A percentile compares a stretch with the other conserved stretches of the same genome.
Conservation (phyloP, 257 asterid species). For the Penstemon newberryi region DNA sequence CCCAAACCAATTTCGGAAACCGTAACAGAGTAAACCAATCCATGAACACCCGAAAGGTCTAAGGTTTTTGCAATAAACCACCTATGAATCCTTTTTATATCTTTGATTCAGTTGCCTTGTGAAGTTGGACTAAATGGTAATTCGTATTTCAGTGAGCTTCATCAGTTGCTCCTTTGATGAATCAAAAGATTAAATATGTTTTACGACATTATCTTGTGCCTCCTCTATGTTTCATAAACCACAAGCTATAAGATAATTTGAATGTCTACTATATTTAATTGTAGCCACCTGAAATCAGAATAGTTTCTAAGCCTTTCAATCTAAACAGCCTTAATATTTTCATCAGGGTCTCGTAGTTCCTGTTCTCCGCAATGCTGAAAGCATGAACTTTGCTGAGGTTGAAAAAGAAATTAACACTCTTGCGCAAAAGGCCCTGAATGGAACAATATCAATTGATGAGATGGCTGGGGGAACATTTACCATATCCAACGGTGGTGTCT, state of each 20-base stretch:
- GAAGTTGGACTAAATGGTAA: slow-evolving; percentile 7
- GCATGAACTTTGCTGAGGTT: slow-evolving; percentile 93
- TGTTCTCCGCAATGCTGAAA: slow-evolving; percentile 84
- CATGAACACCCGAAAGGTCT: too few relatives aligned
- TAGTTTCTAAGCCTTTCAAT: not conserved
- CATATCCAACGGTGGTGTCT: slow-evolving; percentile 96
- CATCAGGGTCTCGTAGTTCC: slow-evolving; percentile 96
- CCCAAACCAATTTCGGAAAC: too few relatives aligned
- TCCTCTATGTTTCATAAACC: slow-evolving; percentile 6
- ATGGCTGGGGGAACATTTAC: slow-evolving; percentile 98
- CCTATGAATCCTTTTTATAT: slow-evolving; percentile 3
- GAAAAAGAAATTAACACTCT: slow-evolving; percentile 85
- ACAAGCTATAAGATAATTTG: not conserved
- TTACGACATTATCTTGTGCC: not conserved
- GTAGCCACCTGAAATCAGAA: too few relatives aligned
- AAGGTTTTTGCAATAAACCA: not conserved
- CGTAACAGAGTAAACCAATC: too few relatives aligned
- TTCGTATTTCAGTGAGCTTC: not conserved
- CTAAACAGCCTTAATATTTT: slow-evolving; percentile 23
- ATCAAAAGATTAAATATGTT: not conserved
- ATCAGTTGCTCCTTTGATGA: not conserved
- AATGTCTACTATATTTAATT: not conserved
- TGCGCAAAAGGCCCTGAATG: slow-evolving; percentile 85
- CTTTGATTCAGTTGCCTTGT: not conserved
- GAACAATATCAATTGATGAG: slow-evolving; percentile 94